Conservation (phyloP, 352 stramenopile genomes). For the Saprolegnia parasitica region DNA sequence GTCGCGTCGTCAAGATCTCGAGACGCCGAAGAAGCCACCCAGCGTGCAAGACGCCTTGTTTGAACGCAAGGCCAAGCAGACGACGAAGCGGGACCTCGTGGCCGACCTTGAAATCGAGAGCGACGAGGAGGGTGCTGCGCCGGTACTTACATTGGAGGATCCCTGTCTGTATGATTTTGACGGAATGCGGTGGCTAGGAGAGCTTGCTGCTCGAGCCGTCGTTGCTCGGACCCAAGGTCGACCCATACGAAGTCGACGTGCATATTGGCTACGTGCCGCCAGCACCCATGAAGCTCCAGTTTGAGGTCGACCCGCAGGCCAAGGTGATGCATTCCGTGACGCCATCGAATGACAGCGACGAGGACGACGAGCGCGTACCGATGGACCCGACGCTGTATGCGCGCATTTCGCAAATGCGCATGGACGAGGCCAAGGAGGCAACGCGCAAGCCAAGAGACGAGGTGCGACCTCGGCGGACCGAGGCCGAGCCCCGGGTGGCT, state of each 20-base stretch:
- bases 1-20: neutral
- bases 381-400: constrained; percentile 28
- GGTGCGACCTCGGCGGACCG: neutral
- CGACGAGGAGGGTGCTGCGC: constrained; percentile 27
- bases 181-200: neutral
- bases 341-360: neutral
- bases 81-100: constrained; percentile 13
- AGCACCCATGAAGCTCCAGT: constrained; percentile 9
- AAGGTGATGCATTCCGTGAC: neutral
- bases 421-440: constrained; percentile 15
- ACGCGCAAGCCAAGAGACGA: neutral
- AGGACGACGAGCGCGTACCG: constrained; percentile 10
- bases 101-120: constrained; percentile 30
- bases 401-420: constrained; percentile 25
- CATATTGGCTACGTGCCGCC: neutral
- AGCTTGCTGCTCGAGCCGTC: neutral
- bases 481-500: neutral
- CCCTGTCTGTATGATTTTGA: neutral
- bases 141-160: neutral
- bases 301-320: neutral
- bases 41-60: constrained; percentile 22
- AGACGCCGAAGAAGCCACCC: neutral
- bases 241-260: constrained; percentile 18
- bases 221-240: neutral
- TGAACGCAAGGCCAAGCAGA: constrained; percentile 27